A percentile compares a stretch with the other conserved stretches of the same genome.
These are phyloP conservation scores for Penicillium chermesinum DNA, from an alignment of 495 filamentous ascomycete species.

Conservation along the genomic window DNA sequence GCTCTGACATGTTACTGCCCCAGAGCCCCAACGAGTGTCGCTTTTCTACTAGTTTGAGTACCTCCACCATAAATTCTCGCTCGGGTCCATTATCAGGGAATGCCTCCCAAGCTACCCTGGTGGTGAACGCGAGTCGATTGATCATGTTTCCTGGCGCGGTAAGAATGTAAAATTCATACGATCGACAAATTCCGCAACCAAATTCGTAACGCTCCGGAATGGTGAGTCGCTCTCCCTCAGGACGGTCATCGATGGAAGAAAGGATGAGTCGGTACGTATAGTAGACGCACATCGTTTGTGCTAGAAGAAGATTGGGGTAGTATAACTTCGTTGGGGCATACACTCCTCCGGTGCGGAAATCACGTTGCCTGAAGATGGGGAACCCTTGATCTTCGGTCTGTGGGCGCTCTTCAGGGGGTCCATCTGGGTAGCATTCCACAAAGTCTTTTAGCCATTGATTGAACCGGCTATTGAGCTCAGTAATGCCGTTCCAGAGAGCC, in stretches of 20 bases:
- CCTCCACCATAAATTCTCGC: slow-evolving; percentile 33
- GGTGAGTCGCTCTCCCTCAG: slow-evolving; percentile 25
- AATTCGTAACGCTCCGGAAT: slow-evolving; percentile 35
- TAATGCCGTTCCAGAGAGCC: slow-evolving; percentile 34
- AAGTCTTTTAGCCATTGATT: slow-evolving; percentile 32
- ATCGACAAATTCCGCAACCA: slow-evolving; percentile 40
- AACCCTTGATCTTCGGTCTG: slow-evolving; percentile 25
- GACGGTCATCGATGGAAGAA: slow-evolving; percentile 35
- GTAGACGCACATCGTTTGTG: slow-evolving; percentile 43
- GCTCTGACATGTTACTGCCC: slow-evolving; percentile 39
- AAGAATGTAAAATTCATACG: slow-evolving; percentile 37
- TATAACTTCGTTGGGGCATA: slow-evolving; percentile 32
- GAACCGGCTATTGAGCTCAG: slow-evolving; percentile 30
- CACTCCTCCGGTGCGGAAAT: slow-evolving; percentile 35
- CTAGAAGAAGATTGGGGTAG: slow-evolving; percentile 39
- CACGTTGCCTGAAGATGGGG: slow-evolving; percentile 36
- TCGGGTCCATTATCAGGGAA: slow-evolving; percentile 36
- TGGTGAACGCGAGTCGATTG: slow-evolving; percentile 41
- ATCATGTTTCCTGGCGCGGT: slow-evolving; percentile 43
- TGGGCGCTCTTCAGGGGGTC: slow-evolving; percentile 26
- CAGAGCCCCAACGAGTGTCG: slow-evolving; percentile 38
- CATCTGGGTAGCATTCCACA: slow-evolving; percentile 33
- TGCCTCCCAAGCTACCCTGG: slow-evolving; percentile 41
- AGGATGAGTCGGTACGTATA: slow-evolving; percentile 33
- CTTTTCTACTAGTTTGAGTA: slow-evolving; percentile 37